Base-by-base conservation (phyloP, 495 filamentous ascomycete species). In the Trypethelium eluteriae region DNA sequence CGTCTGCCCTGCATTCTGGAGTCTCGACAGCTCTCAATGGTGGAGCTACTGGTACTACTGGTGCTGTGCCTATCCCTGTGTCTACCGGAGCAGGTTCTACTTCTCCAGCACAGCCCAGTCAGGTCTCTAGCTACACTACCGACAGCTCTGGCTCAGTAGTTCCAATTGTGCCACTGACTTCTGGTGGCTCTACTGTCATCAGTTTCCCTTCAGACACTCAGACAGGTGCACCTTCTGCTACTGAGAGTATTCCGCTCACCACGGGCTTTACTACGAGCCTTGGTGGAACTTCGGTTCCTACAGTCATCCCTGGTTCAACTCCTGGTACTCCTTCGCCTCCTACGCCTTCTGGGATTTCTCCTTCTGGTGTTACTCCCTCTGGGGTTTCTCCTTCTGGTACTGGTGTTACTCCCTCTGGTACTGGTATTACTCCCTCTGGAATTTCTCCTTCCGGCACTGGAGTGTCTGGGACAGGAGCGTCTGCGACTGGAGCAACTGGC, bases 1-100 rank as follows among this genome's bases (percentile, higher is more conserved):
- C 63, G 10, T 62, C 69, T 0, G 62, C 69, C 14, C 49, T 71
- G 35, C 44, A 46, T 2, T 66, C 67, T 10, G 67, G 64, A 7
- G 67, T 69, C 11, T 69, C 69, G 38, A 35, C 64, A 41, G 49
- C 47, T 61, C 38, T 56, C 12, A 41, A 35, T 49, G 50, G 57
- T 57, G 64, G 47, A n/a, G 62, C 25, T 34, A 39, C 39, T 12
- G 62, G 35, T 25, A 25, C 57, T 3, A 50, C 64, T 39, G 35
- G 39, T 36, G 5, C 59, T 44, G 39, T 38, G 14, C 36, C 47
- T 34, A 57, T 39, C 7, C 53, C 39, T 39, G 16, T 62, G 18
- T 32, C 66, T n/a, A 62, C 38, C 39, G 50, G 38, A 2, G 16
- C 38, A 39, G 62, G 14, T 25, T 38, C 56, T 66, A 34, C 63